Percentiles rank a stretch among this genome's conserved stretches.
These are phyloP conservation scores for Pestalotiopsis sp. DNA, from an alignment of 2,329 filamentous ascomycete species.

Conservation along the genomic window DNA sequence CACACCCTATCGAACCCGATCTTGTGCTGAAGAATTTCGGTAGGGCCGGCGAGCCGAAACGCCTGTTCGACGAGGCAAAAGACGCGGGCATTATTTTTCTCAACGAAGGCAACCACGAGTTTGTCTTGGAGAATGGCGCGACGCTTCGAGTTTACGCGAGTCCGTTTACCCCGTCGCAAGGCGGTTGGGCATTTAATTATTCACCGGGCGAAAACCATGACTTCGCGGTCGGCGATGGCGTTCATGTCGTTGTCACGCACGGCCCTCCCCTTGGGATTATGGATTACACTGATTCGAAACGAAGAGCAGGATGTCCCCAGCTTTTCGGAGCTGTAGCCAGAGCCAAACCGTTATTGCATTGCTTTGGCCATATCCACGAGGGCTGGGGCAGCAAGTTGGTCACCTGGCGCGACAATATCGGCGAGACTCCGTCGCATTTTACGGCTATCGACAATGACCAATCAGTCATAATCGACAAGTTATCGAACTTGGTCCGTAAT, in stretches of 20 bases:
- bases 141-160: slow-evolving; percentile 53
- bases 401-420: slow-evolving; percentile 45
- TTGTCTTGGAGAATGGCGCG: slow-evolving; percentile 53
- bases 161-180: slow-evolving; percentile 50
- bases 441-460: slow-evolving; percentile 44
- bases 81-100: slow-evolving; percentile 47
- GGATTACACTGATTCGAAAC: slow-evolving; percentile 39
- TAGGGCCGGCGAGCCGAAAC: slow-evolving; percentile 35
- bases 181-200: slow-evolving; percentile 55
- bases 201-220: slow-evolving; percentile 35
- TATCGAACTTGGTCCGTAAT: slow-evolving; percentile 29
- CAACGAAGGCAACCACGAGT: slow-evolving; percentile 50
- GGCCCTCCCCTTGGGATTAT: slow-evolving; percentile 56
- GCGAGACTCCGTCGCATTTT: slow-evolving; percentile 37
- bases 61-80: slow-evolving; percentile 40
- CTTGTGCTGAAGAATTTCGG: slow-evolving; percentile 39
- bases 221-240: slow-evolving; percentile 33
- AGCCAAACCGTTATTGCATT: slow-evolving; percentile 50
- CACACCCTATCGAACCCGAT: slow-evolving; percentile 14
- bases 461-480: slow-evolving; percentile 37
- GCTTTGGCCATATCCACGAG: slow-evolving; percentile 64
- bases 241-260: slow-evolving; percentile 56
- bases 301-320: slow-evolving; percentile 42
- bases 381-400: slow-evolving; percentile 59
- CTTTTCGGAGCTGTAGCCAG: slow-evolving; percentile 48